Base-by-base conservation (phyloP, 2,329 filamentous ascomycete genomes). In the Colletotrichum eremochloae region DNA sequence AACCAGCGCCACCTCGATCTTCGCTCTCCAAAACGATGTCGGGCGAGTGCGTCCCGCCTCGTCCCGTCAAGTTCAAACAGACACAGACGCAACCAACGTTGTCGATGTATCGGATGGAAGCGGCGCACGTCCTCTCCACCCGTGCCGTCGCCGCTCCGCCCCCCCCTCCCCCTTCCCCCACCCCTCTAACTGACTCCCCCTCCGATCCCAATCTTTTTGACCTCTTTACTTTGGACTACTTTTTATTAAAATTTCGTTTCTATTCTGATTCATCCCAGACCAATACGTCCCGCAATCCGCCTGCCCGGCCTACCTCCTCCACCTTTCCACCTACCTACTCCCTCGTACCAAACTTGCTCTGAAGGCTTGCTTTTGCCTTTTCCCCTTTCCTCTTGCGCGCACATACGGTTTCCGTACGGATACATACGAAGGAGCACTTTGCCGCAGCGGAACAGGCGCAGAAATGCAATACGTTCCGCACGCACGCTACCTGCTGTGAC, bases 191-290 rank as follows among this genome's bases (percentile, higher is more conserved):
- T 52, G 6, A 38, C 29, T 24, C 36, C 48, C 65, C 40, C 69
- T 72, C 69, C 65, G 69, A 68, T 72, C 58, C 50, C 44, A 72
- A 72, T 68, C 53, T 55, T 61, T 68, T 56, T 15, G 4, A 3
- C 20, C 9, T n/a, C 20, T 68, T 55, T 48, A 64, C 55, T 60
- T 72, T 40, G 53, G 40, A 64, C 63, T 60, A 29, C 31, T 38
- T 52, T 24, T 52, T 52, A 63, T 31, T 63, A 40, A n/a, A n/a
- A 20, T 14, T 29, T 40, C 62, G 33, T 31, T 69, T 61, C 66
- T 63, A 72, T 69, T 64, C 60, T 69, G 66, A 64, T 72, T 69
- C 58, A 68, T 64, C 66, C 55, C 69, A 63, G 60, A 31, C 2
- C 62, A 42, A 18, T 29, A 64, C 55, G 38, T 56, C 20, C 24